Evolutionary conservation across 148 eudicot genomes (phyloP).

Genomic region (Diospyros kaki): DNA sequence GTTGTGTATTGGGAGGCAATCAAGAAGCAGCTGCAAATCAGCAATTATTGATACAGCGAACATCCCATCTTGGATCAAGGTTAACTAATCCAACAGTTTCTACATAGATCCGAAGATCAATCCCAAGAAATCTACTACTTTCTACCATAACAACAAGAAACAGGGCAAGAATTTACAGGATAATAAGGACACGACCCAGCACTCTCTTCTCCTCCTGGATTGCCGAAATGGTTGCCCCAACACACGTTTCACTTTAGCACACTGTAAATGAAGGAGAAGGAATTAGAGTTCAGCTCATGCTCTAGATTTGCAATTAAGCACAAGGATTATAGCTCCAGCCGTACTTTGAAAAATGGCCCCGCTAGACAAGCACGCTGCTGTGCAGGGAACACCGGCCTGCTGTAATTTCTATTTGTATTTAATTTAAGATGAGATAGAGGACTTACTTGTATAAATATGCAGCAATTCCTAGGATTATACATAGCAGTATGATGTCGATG

Average conservation of each 20-base stretch:
- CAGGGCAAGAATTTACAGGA: background rate
- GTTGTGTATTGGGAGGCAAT: no score
- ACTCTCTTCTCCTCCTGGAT: background rate
- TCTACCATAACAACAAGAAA: no score
- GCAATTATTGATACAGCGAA: no score
- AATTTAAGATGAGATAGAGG: background rate
- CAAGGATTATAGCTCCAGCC: background rate
- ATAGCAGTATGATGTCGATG: constrained; percentile 52
- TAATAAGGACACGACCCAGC: background rate
- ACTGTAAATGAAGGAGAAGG: constrained; percentile 16
- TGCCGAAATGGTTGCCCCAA: background rate
- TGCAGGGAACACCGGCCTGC: background rate
- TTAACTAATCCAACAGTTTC: no score
- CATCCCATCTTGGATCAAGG: no score
- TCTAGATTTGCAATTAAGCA: background rate
- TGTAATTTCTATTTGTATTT: background rate
- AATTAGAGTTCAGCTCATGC: no score
- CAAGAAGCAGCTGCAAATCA: no score
- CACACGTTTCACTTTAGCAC: constrained; percentile 19
- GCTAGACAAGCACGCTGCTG: background rate
- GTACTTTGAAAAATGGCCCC: background rate
- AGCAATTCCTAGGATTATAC: constrained; percentile 59
- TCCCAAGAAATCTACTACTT: no score
- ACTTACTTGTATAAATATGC: constrained; percentile 62
- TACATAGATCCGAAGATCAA: no score